phyloP scores from a whole-genome alignment of 2,329 filamentous ascomycete species.

The Arthrobotrys pseudoclavata region DNA sequence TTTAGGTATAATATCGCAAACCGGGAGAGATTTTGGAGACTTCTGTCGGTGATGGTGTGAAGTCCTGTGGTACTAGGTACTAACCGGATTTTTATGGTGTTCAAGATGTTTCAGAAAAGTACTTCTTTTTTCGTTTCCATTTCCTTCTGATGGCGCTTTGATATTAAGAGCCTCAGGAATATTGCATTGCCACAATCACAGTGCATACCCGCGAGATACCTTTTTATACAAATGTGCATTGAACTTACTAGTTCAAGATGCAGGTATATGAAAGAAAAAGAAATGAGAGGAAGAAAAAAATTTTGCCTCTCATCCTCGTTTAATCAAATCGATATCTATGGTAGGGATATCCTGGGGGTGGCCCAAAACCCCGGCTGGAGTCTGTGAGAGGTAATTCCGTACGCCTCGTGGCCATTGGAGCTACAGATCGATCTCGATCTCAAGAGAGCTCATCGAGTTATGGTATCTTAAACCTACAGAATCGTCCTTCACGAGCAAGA shows the following conservation, averaged over 20 bases:
- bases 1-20: conserved; percentile 29
- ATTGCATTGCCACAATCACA: conserved; percentile 31
- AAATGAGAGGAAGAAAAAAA: conserved; percentile 30
- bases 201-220: conserved; percentile 9
- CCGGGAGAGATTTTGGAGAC: neutral
- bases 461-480: neutral
- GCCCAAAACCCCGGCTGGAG: conserved; percentile 7
- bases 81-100: conserved; percentile 45
- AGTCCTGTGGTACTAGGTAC: neutral
- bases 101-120: conserved; percentile 52
- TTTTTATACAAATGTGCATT: conserved; percentile 14
- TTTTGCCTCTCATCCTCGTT: conserved; percentile 43
- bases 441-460: conserved; percentile 9
- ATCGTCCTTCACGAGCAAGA: conserved; percentile 2
- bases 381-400: conserved; percentile 18
- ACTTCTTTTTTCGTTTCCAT: conserved; percentile 8
- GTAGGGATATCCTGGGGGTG: conserved; percentile 30
- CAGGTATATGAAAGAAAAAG: conserved; percentile 7
- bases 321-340: conserved; percentile 45
- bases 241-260: neutral
- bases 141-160: conserved; percentile 30
- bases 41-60: conserved; percentile 12
- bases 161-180: conserved; percentile 52
- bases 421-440: conserved; percentile 11
- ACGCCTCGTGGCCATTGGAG: conserved; percentile 21